phyloP scores from a whole-genome alignment of 2,329 filamentous ascomycete genomes.

The Macroventuria anomochaeta region DNA sequence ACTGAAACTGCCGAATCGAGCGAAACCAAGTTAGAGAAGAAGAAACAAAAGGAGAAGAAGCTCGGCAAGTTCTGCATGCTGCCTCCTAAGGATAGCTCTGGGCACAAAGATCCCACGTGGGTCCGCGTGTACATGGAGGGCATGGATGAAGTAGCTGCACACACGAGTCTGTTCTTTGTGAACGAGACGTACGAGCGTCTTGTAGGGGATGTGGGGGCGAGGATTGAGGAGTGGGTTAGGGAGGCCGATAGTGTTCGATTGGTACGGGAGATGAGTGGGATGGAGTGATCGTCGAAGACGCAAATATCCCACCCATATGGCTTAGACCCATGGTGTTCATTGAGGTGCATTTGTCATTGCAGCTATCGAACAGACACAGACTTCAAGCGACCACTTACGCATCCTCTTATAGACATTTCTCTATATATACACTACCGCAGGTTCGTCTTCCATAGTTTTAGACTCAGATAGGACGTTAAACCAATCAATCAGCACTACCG shows the following conservation, averaged over 20 bases:
- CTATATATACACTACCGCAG: no score
- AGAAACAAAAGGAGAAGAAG: constrained; percentile 53
- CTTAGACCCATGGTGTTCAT: no score
- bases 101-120: constrained; percentile 74
- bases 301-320: no score
- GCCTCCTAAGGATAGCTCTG: constrained; percentile 63
- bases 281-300: no score
- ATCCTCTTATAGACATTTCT: no score
- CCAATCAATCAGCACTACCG: no score
- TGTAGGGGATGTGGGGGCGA: constrained; percentile 74
- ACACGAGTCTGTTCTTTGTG: constrained; percentile 80
- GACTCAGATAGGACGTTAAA: no score
- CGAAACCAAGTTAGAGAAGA: constrained; percentile 5
- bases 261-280: constrained; percentile 35
- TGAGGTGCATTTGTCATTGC: no score
- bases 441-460: no score
- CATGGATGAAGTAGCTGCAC: constrained; percentile 84
- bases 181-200: constrained; percentile 75
- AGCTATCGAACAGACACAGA: no score
- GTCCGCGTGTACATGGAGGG: constrained; percentile 79
- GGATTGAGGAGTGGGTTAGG: constrained; percentile 73
- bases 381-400: no score
- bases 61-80: constrained; percentile 81
- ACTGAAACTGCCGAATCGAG: constrained; percentile 20
- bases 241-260: constrained; percentile 58